A percentile compares a stretch with the other conserved stretches of the same genome.
Evolutionary conservation across 352 stramenopile species (phyloP).

Genomic region (Saprolegnia diclina): DNA sequence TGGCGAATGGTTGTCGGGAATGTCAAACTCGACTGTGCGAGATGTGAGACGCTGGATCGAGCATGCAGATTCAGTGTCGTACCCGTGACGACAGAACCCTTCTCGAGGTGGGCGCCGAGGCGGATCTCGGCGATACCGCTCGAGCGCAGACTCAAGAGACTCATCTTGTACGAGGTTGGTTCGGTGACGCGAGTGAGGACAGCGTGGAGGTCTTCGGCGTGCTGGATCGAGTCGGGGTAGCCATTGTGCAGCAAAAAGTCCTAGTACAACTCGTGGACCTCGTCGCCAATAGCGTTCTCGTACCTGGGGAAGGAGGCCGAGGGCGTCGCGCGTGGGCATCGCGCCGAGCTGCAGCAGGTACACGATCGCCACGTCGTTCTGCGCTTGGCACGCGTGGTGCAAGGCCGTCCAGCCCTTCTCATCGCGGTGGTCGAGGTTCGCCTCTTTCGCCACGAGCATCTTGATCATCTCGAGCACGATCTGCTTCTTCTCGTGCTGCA

Average conservation of each 20-base stretch:
- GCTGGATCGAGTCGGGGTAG: conserved; percentile 55
- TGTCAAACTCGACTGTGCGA: conserved; percentile 65
- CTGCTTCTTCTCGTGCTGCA: conserved; percentile 38
- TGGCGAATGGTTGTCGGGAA: conserved; percentile 68
- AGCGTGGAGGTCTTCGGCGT: conserved; percentile 71
- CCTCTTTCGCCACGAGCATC: conserved; percentile 57
- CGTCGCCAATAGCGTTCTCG: background rate
- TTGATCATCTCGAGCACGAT: conserved; percentile 68
- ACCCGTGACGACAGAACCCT: conserved; percentile 77
- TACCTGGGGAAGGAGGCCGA: conserved; percentile 64
- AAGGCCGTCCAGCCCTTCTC: conserved; percentile 81
- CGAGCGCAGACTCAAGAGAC: conserved; percentile 68
- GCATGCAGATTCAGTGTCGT: conserved; percentile 22
- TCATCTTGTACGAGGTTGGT: conserved; percentile 59
- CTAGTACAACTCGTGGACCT: conserved; percentile 21
- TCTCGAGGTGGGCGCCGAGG: conserved; percentile 78
- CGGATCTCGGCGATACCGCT: conserved; percentile 79
- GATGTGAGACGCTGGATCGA: conserved; percentile 14
- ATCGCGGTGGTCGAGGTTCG: conserved; percentile 75
- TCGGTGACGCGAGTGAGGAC: conserved; percentile 59
- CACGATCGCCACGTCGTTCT: conserved; percentile 61
- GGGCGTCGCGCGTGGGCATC: conserved; percentile 59
- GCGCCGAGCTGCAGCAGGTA: conserved; percentile 72
- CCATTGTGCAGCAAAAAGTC: conserved; percentile 67
- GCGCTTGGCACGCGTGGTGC: conserved; percentile 72